Percentiles rank a stretch among this genome's conserved stretches.
phyloP scores from a whole-genome alignment of 1,139 yeast species.

The Hyphopichia burtonii region DNA sequence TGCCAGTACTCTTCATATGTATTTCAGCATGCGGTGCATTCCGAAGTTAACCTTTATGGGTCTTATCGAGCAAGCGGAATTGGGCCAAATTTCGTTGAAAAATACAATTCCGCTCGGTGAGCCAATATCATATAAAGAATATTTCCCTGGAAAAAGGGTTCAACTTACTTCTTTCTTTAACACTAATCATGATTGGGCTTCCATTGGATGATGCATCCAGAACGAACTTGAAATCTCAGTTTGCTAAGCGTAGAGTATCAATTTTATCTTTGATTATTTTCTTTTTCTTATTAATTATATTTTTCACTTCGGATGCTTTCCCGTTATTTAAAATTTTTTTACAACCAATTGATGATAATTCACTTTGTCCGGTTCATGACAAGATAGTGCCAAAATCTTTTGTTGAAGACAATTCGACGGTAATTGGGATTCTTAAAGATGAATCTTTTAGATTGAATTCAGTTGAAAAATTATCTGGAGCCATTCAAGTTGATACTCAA shows the following conservation, averaged over 20 bases:
- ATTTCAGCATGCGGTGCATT: too few species aligned
- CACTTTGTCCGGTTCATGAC: constrained; percentile 31
- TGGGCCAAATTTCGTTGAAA: too few species aligned
- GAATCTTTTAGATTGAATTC: constrained; percentile 33
- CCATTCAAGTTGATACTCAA: constrained; percentile 46
- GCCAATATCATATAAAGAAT: too few species aligned
- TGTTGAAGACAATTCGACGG: constrained; percentile 34
- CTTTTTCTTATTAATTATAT: constrained; percentile 13
- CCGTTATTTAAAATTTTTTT: constrained; percentile 21
- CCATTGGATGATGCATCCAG: constrained; percentile 10
- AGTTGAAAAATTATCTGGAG: constrained; percentile 36
- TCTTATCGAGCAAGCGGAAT: too few species aligned
- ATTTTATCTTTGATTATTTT: constrained; percentile 9
- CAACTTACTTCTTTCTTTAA: too few species aligned
- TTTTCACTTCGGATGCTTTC: constrained; percentile 22
- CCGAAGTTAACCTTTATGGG: too few species aligned
- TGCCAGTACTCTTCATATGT: too few species aligned
- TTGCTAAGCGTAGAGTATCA: not conserved
- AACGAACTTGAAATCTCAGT: not conserved
- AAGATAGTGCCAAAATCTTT: constrained; percentile 30
- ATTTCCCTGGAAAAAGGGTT: too few species aligned
- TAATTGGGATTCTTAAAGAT: constrained; percentile 29
- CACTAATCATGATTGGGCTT: constrained; percentile 14
- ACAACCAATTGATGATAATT: constrained; percentile 16
- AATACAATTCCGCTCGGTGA: too few species aligned